These are phyloP conservation scores for Skeletonema tropicum DNA, from an alignment of 108 stramenopile genomes.

Conservation along the genomic window DNA sequence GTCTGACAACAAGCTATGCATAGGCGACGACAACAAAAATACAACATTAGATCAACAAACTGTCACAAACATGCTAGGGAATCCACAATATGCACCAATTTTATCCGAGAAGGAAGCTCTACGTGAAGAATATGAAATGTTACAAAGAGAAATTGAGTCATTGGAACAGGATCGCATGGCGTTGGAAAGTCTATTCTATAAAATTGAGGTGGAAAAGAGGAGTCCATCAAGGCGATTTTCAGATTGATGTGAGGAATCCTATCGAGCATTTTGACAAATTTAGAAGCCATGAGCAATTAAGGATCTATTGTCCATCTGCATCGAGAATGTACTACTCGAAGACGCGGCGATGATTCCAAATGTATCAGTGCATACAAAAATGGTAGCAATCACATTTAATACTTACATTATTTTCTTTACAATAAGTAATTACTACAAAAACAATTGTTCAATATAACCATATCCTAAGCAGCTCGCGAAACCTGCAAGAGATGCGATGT, in stretches of 20 bases:
- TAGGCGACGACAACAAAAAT: background rate
- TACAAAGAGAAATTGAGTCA: conserved; percentile 19
- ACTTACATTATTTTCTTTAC: conserved; percentile 13
- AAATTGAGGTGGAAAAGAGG: background rate
- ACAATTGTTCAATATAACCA: background rate
- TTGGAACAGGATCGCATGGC: conserved; percentile 33
- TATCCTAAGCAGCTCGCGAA: background rate
- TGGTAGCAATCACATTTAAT: too few relatives aligned
- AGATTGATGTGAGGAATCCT: background rate
- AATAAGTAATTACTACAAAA: background rate
- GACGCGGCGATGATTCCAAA: conserved; percentile 38
- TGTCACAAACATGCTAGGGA: conserved; percentile 13
- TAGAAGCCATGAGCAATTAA: background rate
- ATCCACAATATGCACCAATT: background rate
- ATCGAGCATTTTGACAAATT: too few relatives aligned
- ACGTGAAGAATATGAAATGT: conserved; percentile 11
- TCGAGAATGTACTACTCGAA: conserved; percentile 18
- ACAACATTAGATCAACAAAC: conserved; percentile 14
- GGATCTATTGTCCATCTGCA: background rate
- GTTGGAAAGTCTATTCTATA: conserved; percentile 24
- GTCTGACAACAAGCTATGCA: background rate
- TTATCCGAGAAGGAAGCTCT: conserved; percentile 35
- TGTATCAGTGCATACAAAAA: conserved; percentile 37
- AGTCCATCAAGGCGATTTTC: background rate
- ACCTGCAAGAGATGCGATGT: background rate